Evolutionary conservation across 441 rosid genomes (phyloP), one percentile per base, ranked within the genome.

Genomic region (Erodium chrysanthum): DNA sequence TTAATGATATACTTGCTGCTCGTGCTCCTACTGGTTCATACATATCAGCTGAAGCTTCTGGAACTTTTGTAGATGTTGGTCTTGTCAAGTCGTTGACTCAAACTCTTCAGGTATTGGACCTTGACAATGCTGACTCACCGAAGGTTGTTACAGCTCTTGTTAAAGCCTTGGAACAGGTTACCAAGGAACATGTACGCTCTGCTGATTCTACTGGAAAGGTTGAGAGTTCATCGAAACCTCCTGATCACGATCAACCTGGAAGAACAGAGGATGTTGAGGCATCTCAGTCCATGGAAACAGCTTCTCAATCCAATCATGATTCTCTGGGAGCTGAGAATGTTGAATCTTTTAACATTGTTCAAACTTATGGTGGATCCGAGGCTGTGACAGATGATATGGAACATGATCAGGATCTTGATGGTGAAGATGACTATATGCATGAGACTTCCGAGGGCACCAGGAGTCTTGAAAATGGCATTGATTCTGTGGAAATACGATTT

Each of bases 321-420:
- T 67, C 96, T 46, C 67, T 78, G 73, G 79, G 77, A 70, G 88
- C 81, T 67, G 88, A 83, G 63, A 83, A 74, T 78, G 81, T 70
- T 74, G 91, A 83, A 65, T 78, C 83, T 70, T 82, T 80, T 78
- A 84, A 79, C 78, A 71, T 80, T 66, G 79, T 75, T 35, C 90
- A 80, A 58, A 81, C 78, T 63, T 86, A 76, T 76, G 90, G 85
- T 73, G 88, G 84, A 50, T 86, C 95, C 70, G 97, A 87, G 82
- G 88, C 91, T 78, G 89, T 88, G 75, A 85, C 87, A 20, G 97
- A 91, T 78, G 97, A 91, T 74, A 95, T 91, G 99, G 97, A 95
- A 71, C 97, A 91, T 70, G 99, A 91, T 71, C 97, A 90, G 78
- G 97, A 95, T 79, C 83, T 88, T 68, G 91, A 86, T 83, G 91